Conservation (phyloP, 2,329 filamentous ascomycete species). For the Acrocalymma vagum region DNA sequence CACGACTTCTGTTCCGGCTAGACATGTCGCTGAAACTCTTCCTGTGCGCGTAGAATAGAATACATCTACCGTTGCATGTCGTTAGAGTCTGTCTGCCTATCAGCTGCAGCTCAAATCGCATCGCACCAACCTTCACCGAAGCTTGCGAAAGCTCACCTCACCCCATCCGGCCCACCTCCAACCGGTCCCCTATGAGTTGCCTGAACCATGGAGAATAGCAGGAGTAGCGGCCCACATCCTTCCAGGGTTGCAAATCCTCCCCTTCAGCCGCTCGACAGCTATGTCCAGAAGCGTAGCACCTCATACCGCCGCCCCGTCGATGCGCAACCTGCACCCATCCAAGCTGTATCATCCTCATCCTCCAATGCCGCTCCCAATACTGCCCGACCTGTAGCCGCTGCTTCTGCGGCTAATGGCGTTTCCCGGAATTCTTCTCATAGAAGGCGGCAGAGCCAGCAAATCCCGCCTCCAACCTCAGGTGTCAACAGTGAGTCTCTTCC, state of each 20-base stretch:
- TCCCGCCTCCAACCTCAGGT: constrained; percentile 33
- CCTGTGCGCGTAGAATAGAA: constrained; percentile 30
- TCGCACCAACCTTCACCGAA: too few species aligned
- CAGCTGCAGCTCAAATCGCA: too few species aligned
- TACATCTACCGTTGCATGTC: too few species aligned
- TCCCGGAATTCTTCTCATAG: constrained; percentile 35
- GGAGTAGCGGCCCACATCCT: constrained; percentile 32
- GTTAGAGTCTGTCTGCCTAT: too few species aligned
- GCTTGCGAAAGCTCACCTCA: constrained; percentile 5
- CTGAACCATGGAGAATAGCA: constrained; percentile 40
- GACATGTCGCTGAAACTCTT: constrained; percentile 18
- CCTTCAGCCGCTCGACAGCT: constrained; percentile 34
- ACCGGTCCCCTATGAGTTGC: constrained; percentile 28
- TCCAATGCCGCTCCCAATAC: constrained; percentile 30
- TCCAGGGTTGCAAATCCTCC: constrained; percentile 29
- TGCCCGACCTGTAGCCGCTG: constrained; percentile 30
- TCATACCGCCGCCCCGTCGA: constrained; percentile 43
- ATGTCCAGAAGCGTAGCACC: constrained; percentile 41
- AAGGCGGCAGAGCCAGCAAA: constrained; percentile 41
- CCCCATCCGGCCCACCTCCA: constrained; percentile 16
- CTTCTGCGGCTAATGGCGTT: constrained; percentile 26
- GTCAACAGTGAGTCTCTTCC: constrained; percentile 33
- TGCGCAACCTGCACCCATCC: constrained; percentile 33
- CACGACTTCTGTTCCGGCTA: constrained; percentile 21
- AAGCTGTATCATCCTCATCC: constrained; percentile 20